Percentiles rank a stretch among this genome's conserved stretches.
These are phyloP conservation scores for Davidsoniella neocaledoniae DNA, from an alignment of 2,329 filamentous ascomycete species.

Conservation along the genomic window DNA sequence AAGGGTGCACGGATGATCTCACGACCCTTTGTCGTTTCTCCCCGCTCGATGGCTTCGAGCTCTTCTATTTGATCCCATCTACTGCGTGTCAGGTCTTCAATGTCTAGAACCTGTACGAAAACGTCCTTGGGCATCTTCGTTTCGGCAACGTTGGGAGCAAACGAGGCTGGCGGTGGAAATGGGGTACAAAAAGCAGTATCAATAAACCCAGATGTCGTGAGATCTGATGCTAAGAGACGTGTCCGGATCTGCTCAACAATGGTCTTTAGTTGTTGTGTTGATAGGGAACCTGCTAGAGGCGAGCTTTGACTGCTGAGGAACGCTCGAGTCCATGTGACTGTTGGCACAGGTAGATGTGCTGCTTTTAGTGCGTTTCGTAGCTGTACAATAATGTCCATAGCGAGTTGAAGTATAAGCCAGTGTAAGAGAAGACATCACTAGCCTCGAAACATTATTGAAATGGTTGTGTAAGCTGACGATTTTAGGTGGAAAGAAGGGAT, in stretches of 20 bases:
- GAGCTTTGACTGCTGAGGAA: constrained; percentile 35
- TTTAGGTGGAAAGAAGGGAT: background rate
- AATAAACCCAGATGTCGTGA: constrained; percentile 43
- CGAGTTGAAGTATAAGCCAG: background rate
- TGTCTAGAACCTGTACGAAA: constrained; percentile 66
- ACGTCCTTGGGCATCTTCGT: constrained; percentile 42
- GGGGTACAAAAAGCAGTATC: constrained; percentile 23
- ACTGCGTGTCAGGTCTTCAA: constrained; percentile 66
- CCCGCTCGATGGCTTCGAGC: constrained; percentile 55
- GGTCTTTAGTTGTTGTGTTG: too few relatives aligned
- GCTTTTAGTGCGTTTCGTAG: constrained; percentile 32
- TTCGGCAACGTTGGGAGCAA: constrained; percentile 35
- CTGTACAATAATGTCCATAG: constrained; percentile 27
- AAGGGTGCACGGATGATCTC: constrained; percentile 59
- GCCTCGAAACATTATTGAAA: too few relatives aligned
- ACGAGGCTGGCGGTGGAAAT: constrained; percentile 38
- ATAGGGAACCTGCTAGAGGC: too few relatives aligned
- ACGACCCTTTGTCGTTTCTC: constrained; percentile 57
- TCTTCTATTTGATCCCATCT: constrained; percentile 79
- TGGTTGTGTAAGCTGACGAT: too few relatives aligned
- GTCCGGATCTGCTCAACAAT: constrained; percentile 66
- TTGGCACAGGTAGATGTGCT: constrained; percentile 36
- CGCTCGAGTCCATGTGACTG: constrained; percentile 42
- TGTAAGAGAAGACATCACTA: background rate
- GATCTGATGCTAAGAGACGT: constrained; percentile 62